Conservation (phyloP, 2,329 filamentous ascomycete species). For the Trichoderma harzianum region DNA sequence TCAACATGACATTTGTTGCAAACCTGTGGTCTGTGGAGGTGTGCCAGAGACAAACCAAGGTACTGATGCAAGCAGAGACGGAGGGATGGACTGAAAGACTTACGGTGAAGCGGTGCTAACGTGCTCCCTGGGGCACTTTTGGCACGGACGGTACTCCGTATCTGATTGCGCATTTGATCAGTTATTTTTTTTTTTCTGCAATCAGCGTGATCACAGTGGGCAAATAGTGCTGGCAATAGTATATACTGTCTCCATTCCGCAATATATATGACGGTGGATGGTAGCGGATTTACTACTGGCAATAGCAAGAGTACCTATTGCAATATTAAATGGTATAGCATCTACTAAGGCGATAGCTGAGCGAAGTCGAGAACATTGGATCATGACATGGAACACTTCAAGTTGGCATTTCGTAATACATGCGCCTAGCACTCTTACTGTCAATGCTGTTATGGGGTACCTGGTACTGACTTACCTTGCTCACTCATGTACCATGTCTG, state of each 20-base stretch:
- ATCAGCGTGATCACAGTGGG: not conserved
- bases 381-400: not conserved
- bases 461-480: not conserved
- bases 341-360: not conserved
- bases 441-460: not conserved
- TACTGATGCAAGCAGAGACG: not conserved
- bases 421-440: not conserved
- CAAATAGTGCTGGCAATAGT: not conserved
- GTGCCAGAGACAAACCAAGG: not conserved
- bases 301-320: not conserved
- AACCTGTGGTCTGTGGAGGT: not conserved
- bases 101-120: conserved; percentile 6
- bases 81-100: not conserved
- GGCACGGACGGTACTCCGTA: not conserved
- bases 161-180: not conserved
- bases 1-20: not conserved
- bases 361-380: not conserved
- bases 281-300: not conserved
- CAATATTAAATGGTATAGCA: not conserved
- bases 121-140: not conserved
- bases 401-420: not conserved
- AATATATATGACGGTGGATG: not conserved
- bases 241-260: not conserved
- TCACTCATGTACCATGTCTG: not conserved
- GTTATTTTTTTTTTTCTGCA: not conserved